Evolutionary conservation across 78 protist genomes (phyloP).

Genomic region (Pigoraptor vietnamica): DNA sequence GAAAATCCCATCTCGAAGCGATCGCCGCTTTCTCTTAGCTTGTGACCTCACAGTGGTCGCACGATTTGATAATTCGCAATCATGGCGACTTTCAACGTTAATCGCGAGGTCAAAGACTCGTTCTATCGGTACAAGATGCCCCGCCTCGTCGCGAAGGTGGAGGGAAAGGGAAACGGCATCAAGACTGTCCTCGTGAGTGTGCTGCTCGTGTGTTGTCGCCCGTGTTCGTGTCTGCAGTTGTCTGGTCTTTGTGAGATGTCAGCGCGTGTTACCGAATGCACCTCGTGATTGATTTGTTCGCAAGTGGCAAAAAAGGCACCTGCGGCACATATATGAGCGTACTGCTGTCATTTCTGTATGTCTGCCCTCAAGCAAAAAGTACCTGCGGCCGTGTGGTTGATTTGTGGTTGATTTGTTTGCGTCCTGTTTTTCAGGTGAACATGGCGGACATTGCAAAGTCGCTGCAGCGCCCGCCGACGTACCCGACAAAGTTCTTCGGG

Average conservation of each 20-base stretch:
- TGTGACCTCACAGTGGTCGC: too few species aligned
- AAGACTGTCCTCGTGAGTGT: slow-evolving; percentile 71
- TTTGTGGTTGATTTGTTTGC: background rate
- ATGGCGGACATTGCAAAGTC: slow-evolving; percentile 71
- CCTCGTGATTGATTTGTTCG: too few species aligned
- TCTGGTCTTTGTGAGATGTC: background rate
- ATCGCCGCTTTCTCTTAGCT: background rate
- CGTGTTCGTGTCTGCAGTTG: background rate
- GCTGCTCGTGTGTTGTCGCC: background rate
- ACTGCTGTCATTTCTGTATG: background rate
- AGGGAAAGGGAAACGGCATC: slow-evolving; percentile 92
- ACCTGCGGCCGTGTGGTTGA: background rate
- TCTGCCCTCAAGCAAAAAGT: too few species aligned
- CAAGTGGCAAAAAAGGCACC: too few species aligned
- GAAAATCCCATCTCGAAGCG: background rate
- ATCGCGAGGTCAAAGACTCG: slow-evolving; percentile 17
- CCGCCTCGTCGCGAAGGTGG: slow-evolving; percentile 58
- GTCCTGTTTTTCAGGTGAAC: slow-evolving; percentile 35
- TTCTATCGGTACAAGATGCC: slow-evolving; percentile 91
- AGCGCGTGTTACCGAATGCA: background rate
- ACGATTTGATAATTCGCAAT: background rate
- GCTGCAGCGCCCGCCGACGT: slow-evolving; percentile 70
- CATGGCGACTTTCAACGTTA: background rate
- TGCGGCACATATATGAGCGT: too few species aligned
- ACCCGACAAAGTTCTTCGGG: slow-evolving; percentile 76